Conservation (phyloP, 345 rosid species). For the Lagerstroemia speciosa region DNA sequence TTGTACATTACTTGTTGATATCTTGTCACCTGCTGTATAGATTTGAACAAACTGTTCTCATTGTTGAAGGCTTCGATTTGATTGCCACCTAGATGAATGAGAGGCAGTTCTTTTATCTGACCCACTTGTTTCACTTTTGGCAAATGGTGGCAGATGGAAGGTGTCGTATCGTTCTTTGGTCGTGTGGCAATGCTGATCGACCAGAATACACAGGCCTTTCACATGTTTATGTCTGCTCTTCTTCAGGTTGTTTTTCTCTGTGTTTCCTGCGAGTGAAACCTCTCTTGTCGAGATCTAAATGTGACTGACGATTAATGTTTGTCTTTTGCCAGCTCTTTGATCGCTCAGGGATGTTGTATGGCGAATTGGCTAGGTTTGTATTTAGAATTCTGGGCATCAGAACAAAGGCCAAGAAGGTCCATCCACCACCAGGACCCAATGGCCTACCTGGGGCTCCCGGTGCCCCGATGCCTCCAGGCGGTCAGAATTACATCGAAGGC, state of each 20-base stretch:
- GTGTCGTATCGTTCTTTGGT: conserved; percentile 75
- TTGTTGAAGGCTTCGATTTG: background rate
- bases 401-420: conserved; percentile 60
- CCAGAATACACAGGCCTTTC: conserved; percentile 86
- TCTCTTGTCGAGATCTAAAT: background rate
- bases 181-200: conserved; percentile 69
- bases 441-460: conserved; percentile 57
- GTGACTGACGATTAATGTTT: background rate
- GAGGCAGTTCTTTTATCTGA: background rate
- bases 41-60: background rate
- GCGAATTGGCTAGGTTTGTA: conserved; percentile 93
- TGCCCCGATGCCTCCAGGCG: conserved; percentile 26
- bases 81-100: background rate
- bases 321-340: conserved; percentile 67
- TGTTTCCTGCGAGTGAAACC: background rate
- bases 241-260: conserved; percentile 51
- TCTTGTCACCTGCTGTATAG: background rate
- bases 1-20: background rate
- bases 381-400: conserved; percentile 74
- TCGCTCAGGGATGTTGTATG: conserved; percentile 76
- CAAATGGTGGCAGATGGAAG: conserved; percentile 60
- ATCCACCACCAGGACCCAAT: conserved; percentile 46
- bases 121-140: background rate
- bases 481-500: conserved; percentile 61
- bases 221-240: conserved; percentile 86